Evolutionary conservation across 345 rosid genomes (phyloP).

Genomic region (Melastoma malabathricum): DNA sequence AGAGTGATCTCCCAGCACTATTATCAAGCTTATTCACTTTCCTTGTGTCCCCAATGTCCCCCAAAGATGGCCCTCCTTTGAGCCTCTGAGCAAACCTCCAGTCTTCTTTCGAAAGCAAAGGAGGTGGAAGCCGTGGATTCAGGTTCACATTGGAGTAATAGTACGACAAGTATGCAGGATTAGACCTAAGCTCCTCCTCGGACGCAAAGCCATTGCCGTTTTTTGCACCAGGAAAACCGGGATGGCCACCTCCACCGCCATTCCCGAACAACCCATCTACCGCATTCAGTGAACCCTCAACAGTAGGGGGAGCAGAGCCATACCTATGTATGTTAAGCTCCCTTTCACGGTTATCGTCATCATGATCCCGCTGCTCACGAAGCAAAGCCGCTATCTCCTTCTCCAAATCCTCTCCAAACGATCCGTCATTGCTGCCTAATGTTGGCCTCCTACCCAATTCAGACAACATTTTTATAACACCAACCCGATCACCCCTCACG

Average conservation of each 20-base stretch:
- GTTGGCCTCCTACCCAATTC: constrained; percentile 52
- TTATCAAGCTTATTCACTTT: constrained; percentile 34
- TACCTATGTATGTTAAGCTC: constrained; percentile 65
- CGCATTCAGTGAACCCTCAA: constrained; percentile 69
- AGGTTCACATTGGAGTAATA: constrained; percentile 66
- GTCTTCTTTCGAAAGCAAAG: constrained; percentile 76
- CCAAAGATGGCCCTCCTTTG: constrained; percentile 40
- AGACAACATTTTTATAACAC: constrained; percentile 25
- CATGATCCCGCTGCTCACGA: constrained; percentile 32
- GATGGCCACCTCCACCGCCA: constrained; percentile 25
- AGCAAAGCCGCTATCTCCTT: constrained; percentile 52
- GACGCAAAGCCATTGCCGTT: constrained; percentile 30
- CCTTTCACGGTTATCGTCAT: constrained; percentile 49
- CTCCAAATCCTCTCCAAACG: constrained; percentile 68
- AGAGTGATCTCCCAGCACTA: constrained; percentile 39
- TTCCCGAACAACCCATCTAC: constrained; percentile 52
- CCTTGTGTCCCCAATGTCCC: constrained; percentile 71
- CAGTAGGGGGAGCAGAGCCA: constrained; percentile 93
- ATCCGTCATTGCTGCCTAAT: constrained; percentile 49
- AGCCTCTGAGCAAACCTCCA: constrained; percentile 72
- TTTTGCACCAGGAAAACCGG: constrained; percentile 31
- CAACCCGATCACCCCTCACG: constrained; percentile 19
- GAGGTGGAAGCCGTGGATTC: constrained; percentile 92
- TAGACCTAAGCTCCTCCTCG: constrained; percentile 73
- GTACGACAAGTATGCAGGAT: constrained; percentile 56